Evolutionary conservation across 805 yeast genomes (phyloP).

Genomic region (Komagataella kurtzmanii): DNA sequence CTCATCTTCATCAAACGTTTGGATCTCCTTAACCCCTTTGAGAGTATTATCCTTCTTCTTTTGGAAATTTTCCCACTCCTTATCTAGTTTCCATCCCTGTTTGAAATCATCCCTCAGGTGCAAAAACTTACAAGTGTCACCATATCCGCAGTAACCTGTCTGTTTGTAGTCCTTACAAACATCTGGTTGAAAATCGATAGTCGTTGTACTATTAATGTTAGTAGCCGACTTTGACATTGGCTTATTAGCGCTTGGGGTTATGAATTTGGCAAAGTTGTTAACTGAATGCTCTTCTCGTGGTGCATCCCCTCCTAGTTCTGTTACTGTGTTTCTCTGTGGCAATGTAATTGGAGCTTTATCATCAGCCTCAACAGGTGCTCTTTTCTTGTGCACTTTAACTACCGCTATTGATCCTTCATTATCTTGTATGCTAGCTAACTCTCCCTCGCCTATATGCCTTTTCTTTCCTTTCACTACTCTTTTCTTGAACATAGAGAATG

Average conservation of each 20-base stretch:
- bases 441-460: neutral
- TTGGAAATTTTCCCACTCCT: conserved; percentile 51
- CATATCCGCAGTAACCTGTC: conserved; percentile 94
- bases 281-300: neutral
- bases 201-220: conserved; percentile 49
- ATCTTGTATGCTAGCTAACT: neutral
- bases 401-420: neutral
- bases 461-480: conserved; percentile 13
- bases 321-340: neutral
- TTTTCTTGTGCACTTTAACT: conserved; percentile 1
- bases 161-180: conserved; percentile 85
- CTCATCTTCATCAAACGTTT: conserved; percentile 3
- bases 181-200: conserved; percentile 83
- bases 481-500: conserved; percentile 23
- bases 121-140: conserved; percentile 90
- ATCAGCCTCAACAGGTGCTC: neutral
- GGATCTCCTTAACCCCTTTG: neutral
- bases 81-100: conserved; percentile 15
- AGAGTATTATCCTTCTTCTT: conserved; percentile 10
- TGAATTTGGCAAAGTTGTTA: conserved; percentile 10
- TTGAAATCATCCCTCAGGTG: conserved; percentile 84
- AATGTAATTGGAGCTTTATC: neutral
- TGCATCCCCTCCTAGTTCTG: neutral
- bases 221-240: conserved; percentile 24
- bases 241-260: conserved; percentile 16